These are phyloP conservation scores for Nepenthes alata DNA, from an alignment of 179 eudicot genomes.

Conservation along the genomic window DNA sequence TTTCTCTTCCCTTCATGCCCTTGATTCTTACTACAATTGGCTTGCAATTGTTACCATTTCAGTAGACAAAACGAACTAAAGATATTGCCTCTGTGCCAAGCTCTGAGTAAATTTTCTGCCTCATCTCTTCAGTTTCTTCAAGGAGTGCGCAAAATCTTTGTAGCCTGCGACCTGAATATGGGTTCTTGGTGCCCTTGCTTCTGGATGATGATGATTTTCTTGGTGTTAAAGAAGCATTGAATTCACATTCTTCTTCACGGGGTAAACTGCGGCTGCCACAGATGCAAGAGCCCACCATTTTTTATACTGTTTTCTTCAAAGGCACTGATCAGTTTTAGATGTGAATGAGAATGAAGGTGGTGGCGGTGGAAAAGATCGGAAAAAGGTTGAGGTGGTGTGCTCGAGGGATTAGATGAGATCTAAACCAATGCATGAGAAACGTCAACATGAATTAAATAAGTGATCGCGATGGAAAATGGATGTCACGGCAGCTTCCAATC, in stretches of 20 bases:
- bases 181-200: slow-evolving; percentile 6
- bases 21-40: slow-evolving; percentile 3
- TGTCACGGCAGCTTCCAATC: too few relatives aligned
- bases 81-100: slow-evolving; percentile 1
- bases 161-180: slow-evolving; percentile 5
- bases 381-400: too few relatives aligned
- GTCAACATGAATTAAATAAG: too few relatives aligned
- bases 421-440: too few relatives aligned
- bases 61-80: slow-evolving; percentile 7
- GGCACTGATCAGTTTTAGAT: too few relatives aligned
- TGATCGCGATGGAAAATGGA: too few relatives aligned
- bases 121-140: slow-evolving; percentile 7
- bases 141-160: slow-evolving; percentile 5
- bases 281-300: not conserved
- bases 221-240: not conserved
- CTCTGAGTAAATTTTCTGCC: slow-evolving; percentile 5
- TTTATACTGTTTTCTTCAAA: too few relatives aligned
- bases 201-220: not conserved
- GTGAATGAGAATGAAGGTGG: too few relatives aligned
- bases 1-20: not conserved
- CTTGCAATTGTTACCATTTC: not conserved
- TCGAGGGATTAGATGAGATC: too few relatives aligned
- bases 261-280: slow-evolving; percentile 9
- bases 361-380: too few relatives aligned
- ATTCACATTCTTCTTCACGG: slow-evolving; percentile 1